phyloP scores from a whole-genome alignment of 208 protist genomes.

The Trypanosoma conorhini region DNA sequence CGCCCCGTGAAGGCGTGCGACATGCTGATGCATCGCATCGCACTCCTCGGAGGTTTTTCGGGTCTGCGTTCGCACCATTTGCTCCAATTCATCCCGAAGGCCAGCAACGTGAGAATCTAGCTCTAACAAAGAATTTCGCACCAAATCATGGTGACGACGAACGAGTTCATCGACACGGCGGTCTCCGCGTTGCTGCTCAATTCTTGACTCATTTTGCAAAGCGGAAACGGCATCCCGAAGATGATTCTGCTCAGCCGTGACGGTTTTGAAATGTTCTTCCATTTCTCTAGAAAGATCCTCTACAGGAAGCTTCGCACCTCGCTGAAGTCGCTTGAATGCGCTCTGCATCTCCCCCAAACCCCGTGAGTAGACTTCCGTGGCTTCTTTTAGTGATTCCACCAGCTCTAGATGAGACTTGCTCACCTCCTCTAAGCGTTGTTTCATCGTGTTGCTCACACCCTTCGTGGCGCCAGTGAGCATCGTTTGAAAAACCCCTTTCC shows the following conservation, averaged over 20 bases:
- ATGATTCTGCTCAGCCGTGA: constrained; percentile 35
- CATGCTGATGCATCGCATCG: constrained; percentile 36
- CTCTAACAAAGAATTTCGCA: constrained; percentile 41
- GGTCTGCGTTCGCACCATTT: constrained; percentile 26
- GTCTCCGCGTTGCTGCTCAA: constrained; percentile 44
- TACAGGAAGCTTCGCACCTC: constrained; percentile 27
- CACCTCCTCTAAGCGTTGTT: constrained; percentile 16
- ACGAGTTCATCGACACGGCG: constrained; percentile 51
- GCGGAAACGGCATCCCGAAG: constrained; percentile 40
- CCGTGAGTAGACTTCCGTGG: constrained; percentile 5
- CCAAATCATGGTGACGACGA: constrained; percentile 43
- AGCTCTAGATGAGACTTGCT: constrained; percentile 12
- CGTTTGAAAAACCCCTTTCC: constrained; percentile 11
- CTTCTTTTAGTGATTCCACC: constrained; percentile 20
- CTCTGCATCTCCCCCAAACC: constrained; percentile 22
- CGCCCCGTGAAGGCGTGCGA: constrained; percentile 55
- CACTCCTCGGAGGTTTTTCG: constrained; percentile 30
- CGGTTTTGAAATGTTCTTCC: constrained; percentile 19
- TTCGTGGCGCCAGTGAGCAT: constrained; percentile 11
- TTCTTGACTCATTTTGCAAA: constrained; percentile 29
- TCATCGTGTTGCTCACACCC: constrained; percentile 2
- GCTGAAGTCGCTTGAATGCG: constrained; percentile 29
- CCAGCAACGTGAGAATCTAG: constrained; percentile 40
- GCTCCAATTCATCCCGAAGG: constrained; percentile 40
- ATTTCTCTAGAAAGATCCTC: constrained; percentile 27